These are phyloP conservation scores for Aspergillus heteromorphus DNA, from an alignment of 495 filamentous ascomycete species.

Conservation along the genomic window DNA sequence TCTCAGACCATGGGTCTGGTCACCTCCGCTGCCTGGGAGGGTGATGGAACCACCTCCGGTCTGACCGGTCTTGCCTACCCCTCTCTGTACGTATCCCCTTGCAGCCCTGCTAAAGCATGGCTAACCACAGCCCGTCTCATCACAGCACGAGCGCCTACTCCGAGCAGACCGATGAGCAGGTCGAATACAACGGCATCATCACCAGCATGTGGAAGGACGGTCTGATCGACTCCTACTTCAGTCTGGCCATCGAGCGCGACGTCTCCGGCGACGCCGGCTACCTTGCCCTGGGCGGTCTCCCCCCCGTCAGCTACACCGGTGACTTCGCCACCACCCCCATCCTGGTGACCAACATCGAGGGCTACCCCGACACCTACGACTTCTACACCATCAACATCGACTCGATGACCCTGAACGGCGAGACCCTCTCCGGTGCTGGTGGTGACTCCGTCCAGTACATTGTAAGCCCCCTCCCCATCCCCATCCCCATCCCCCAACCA, in stretches of 20 bases:
- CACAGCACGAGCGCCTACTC: constrained; percentile 37
- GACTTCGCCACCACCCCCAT: constrained; percentile 37
- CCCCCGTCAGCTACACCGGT: constrained; percentile 30
- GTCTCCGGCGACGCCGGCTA: constrained; percentile 20
- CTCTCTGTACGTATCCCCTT: constrained; percentile 19
- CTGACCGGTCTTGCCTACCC: constrained; percentile 56
- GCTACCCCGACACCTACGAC: constrained; percentile 21
- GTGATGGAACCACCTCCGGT: constrained; percentile 40
- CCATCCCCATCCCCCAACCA: not conserved
- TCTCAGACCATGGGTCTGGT: constrained; percentile 49
- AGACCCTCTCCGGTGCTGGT: constrained; percentile 15
- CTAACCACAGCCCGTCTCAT: no score
- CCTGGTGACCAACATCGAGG: constrained; percentile 29
- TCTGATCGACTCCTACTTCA: constrained; percentile 49
- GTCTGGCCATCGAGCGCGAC: constrained; percentile 28
- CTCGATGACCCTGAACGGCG: constrained; percentile 27
- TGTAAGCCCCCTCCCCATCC: not conserved
- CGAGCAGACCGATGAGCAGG: constrained; percentile 16
- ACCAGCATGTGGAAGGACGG: constrained; percentile 50
- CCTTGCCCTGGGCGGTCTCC: constrained; percentile 50
- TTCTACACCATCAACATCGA: constrained; percentile 42
- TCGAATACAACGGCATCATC: constrained; percentile 52
- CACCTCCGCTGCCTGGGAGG: constrained; percentile 40
- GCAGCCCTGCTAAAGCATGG: not conserved
- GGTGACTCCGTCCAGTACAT: constrained; percentile 18